Evolutionary conservation across 768 basidiomycete genomes (phyloP).

Genomic region (Tubosaeta brunneosetosa): DNA sequence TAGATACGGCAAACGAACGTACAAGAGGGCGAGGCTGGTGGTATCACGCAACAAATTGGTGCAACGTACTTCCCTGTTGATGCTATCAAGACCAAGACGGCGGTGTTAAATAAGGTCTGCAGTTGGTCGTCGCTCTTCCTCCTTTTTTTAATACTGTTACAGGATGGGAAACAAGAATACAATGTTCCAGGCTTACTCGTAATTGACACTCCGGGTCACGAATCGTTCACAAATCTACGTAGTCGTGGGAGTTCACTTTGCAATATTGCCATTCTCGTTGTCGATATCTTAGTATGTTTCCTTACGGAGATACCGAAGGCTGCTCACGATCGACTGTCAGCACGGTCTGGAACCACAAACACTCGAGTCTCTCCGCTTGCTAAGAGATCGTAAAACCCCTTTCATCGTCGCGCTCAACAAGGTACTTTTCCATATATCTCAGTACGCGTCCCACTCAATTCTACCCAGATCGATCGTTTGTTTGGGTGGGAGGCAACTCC

Average conservation of each 20-base stretch:
- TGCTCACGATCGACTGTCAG: constrained; percentile 36
- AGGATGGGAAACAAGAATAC: constrained; percentile 85
- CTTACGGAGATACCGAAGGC: neutral
- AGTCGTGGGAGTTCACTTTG: constrained; percentile 94
- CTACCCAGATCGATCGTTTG: constrained; percentile 85
- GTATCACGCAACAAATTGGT: constrained; percentile 99
- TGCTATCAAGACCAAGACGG: constrained; percentile 90
- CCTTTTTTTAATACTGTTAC: constrained; percentile 6
- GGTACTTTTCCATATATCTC: constrained; percentile 35
- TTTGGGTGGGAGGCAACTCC: constrained; percentile 93
- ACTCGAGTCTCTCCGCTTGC: constrained; percentile 86
- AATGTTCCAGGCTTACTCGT: constrained; percentile 94
- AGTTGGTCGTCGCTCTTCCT: neutral
- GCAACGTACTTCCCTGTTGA: constrained; percentile 98
- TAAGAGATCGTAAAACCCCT: constrained; percentile 91
- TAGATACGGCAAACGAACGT: constrained; percentile 99
- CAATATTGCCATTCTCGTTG: constrained; percentile 98
- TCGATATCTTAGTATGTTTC: constrained; percentile 87
- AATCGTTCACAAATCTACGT: constrained; percentile 96
- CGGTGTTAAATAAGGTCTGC: constrained; percentile 81
- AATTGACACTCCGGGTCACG: constrained; percentile 99
- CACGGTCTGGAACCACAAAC: constrained; percentile 99
- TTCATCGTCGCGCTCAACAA: constrained; percentile 99
- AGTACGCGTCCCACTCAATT: constrained; percentile 9
- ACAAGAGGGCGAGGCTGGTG: constrained; percentile 98